phyloP scores from a whole-genome alignment of 306 rosid genomes.

The Dryas drummondii region DNA sequence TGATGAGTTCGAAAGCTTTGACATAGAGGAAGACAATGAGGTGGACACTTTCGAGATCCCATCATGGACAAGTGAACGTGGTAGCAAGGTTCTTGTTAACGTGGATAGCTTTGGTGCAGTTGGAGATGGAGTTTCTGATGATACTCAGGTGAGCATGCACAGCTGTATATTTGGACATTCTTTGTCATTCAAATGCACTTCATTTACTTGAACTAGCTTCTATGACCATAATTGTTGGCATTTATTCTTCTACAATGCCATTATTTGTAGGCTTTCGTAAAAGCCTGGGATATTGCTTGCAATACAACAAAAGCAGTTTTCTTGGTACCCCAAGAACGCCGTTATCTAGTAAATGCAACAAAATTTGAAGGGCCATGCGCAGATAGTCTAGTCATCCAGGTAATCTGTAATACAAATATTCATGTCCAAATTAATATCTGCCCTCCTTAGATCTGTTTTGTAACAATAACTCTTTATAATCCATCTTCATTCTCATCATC shows the following conservation, averaged over 20 bases:
- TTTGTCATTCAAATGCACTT: background rate
- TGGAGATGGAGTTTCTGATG: slow-evolving; percentile 85
- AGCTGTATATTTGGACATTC: background rate
- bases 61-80: slow-evolving; percentile 78
- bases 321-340: slow-evolving; percentile 70
- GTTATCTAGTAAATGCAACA: slow-evolving; percentile 81
- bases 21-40: slow-evolving; percentile 53
- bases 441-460: slow-evolving; percentile 1
- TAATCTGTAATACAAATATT: slow-evolving; percentile 17
- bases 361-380: slow-evolving; percentile 81
- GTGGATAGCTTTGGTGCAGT: slow-evolving; percentile 87
- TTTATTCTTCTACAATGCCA: slow-evolving; percentile 34
- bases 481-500: too few relatives aligned
- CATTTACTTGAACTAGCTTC: background rate
- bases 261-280: slow-evolving; percentile 62
- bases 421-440: background rate
- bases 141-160: slow-evolving; percentile 59
- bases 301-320: slow-evolving; percentile 67
- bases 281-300: slow-evolving; percentile 90
- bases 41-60: slow-evolving; percentile 50
- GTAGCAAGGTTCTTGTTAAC: slow-evolving; percentile 85
- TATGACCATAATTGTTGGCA: background rate
- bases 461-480: slow-evolving; percentile 3
- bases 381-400: slow-evolving; percentile 69
- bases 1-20: slow-evolving; percentile 51